phyloP scores from a whole-genome alignment of 192 early-diverging fungal genomes.

The Gaertneriomyces sp. region DNA sequence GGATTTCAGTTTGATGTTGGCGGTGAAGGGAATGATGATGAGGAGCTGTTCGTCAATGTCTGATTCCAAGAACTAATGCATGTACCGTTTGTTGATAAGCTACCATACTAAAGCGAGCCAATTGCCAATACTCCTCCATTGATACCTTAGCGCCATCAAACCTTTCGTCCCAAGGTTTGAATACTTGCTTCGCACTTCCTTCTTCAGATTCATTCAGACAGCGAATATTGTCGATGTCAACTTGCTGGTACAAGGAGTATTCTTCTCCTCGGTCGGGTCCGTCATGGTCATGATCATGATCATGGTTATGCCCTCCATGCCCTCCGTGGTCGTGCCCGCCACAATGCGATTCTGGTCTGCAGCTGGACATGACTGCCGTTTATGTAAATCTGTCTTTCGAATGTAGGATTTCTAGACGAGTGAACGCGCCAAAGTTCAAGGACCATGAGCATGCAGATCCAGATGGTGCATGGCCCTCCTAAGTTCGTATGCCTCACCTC shows the following conservation, averaged over 20 bases:
- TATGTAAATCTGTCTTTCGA: not conserved
- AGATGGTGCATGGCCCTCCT: too few species aligned
- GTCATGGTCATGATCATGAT: slow-evolving; percentile 66
- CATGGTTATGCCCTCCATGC: slow-evolving; percentile 66
- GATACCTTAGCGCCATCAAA: slow-evolving; percentile 63
- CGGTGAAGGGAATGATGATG: slow-evolving; percentile 87
- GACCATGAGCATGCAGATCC: too few species aligned
- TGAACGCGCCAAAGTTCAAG: too few species aligned
- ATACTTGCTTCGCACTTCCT: slow-evolving; percentile 63
- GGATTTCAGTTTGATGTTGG: slow-evolving; percentile 83
- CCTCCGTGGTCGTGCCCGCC: slow-evolving; percentile 46
- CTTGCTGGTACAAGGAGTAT: slow-evolving; percentile 64
- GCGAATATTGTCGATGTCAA: slow-evolving; percentile 72
- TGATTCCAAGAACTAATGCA: slow-evolving; percentile 59
- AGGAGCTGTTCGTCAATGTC: slow-evolving; percentile 92
- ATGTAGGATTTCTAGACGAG: not conserved
- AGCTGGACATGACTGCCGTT: slow-evolving; percentile 36
- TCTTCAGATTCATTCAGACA: slow-evolving; percentile 76
- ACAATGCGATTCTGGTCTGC: slow-evolving; percentile 51
- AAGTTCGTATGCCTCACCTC: too few species aligned
- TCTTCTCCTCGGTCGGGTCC: slow-evolving; percentile 45
- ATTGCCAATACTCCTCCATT: not conserved
- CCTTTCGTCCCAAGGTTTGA: slow-evolving; percentile 84
- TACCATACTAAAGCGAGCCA: not conserved
- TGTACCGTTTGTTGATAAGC: too few species aligned